Conservation (phyloP, 805 yeast species). For the Huiozyma naganishii region DNA sequence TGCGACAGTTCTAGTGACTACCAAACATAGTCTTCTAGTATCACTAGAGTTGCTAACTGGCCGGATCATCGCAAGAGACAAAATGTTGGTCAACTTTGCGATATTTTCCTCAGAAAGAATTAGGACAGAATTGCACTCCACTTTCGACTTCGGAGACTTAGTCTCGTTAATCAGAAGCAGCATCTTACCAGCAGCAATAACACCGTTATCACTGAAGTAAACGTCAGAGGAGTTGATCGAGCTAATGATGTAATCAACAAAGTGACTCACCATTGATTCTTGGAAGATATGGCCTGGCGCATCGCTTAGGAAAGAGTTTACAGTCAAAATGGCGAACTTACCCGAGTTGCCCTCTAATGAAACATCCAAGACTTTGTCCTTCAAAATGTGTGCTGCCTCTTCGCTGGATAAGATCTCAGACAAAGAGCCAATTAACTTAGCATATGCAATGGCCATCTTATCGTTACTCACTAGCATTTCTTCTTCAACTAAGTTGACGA, state of each 20-base stretch:
- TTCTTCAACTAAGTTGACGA: conserved; percentile 64
- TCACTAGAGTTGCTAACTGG: conserved; percentile 60
- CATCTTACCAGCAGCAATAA: conserved; percentile 73
- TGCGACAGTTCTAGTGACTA: conserved; percentile 64
- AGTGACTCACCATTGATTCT: conserved; percentile 39
- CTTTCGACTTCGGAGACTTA: conserved; percentile 27
- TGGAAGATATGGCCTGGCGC: conserved; percentile 56
- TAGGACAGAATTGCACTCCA: conserved; percentile 26
- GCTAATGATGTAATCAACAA: conserved; percentile 38
- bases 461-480: conserved; percentile 49
- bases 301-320: conserved; percentile 72
- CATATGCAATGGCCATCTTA: conserved; percentile 62
- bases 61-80: conserved; percentile 38
- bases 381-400: conserved; percentile 53
- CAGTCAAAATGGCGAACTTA: conserved; percentile 56
- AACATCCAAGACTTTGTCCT: conserved; percentile 44
- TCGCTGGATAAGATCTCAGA: conserved; percentile 54
- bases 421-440: conserved; percentile 66
- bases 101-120: conserved; percentile 35
- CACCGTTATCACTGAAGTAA: conserved; percentile 63
- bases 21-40: conserved; percentile 68
- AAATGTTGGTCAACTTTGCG: conserved; percentile 35
- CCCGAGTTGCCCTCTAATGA: conserved; percentile 34
- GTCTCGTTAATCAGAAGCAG: conserved; percentile 42
- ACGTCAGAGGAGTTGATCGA: conserved; percentile 34